A percentile compares a stretch with the other conserved stretches of the same genome.
Conservation (phyloP, 1,139 yeast species). For the Pneumocystis wakefieldiae region DNA sequence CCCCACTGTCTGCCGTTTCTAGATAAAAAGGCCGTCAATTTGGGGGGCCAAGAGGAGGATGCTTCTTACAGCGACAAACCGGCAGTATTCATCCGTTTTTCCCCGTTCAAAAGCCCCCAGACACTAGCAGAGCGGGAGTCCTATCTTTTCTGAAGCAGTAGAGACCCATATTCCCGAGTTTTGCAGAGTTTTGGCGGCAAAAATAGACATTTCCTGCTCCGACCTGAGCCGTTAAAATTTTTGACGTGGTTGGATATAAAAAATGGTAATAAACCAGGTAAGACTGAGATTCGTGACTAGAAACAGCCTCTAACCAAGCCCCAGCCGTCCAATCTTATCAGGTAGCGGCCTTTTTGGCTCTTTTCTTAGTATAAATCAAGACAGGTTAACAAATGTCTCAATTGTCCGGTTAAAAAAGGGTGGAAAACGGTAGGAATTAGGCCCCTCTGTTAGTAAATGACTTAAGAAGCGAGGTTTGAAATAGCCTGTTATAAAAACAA, state of each 20-base stretch:
- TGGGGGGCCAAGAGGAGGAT: too few species aligned
- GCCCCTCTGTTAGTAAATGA: slow-evolving; percentile 33
- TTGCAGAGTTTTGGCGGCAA: neutral
- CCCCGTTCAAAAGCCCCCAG: neutral
- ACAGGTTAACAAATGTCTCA: slow-evolving; percentile 84
- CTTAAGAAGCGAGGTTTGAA: slow-evolving; percentile 44
- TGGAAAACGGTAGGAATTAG: slow-evolving; percentile 6
- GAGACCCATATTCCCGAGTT: neutral
- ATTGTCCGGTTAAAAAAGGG: slow-evolving; percentile 82
- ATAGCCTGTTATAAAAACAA: slow-evolving; percentile 94
- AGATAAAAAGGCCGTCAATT: too few species aligned
- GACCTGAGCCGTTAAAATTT: too few species aligned
- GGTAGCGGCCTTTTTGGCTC: slow-evolving; percentile 36
- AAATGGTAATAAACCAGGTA: neutral
- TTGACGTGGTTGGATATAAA: neutral
- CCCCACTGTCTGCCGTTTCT: slow-evolving; percentile 34
- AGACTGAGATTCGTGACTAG: neutral
- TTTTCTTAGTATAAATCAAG: slow-evolving; percentile 78
- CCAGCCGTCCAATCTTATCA: neutral
- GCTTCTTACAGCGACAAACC: neutral
- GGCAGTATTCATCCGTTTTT: neutral
- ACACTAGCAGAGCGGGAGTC: neutral
- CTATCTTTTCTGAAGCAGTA: too few species aligned
- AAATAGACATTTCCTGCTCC: neutral
- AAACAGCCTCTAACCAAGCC: neutral